phyloP scores from a whole-genome alignment of 108 stramenopile genomes.

The Seminavis robusta region DNA sequence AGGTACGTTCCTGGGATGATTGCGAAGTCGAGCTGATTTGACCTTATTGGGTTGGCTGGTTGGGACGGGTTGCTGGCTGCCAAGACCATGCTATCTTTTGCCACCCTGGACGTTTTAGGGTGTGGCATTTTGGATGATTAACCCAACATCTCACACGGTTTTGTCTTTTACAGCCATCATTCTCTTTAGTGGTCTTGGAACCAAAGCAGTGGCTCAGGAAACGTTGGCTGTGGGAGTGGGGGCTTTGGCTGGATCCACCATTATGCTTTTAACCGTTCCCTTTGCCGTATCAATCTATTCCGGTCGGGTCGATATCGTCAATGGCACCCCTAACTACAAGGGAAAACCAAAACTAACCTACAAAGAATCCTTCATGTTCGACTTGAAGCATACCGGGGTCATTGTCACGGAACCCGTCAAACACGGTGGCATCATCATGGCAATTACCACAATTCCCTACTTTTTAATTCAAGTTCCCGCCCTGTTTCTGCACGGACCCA shows the following conservation, averaged over 20 bases:
- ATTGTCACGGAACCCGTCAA: slow-evolving; percentile 43
- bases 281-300: slow-evolving; percentile 79
- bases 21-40: not conserved
- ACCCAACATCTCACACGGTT: not conserved
- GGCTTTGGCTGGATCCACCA: slow-evolving; percentile 94
- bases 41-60: not conserved
- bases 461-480: slow-evolving; percentile 89
- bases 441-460: slow-evolving; percentile 82
- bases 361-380: slow-evolving; percentile 1
- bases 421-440: slow-evolving; percentile 78
- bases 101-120: not conserved
- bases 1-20: slow-evolving; percentile 6
- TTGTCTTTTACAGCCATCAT: slow-evolving; percentile 70
- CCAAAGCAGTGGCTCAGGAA: slow-evolving; percentile 73
- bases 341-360: slow-evolving; percentile 51
- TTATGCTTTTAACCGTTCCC: slow-evolving; percentile 96
- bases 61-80: not conserved
- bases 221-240: slow-evolving; percentile 93
- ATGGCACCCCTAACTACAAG: slow-evolving; percentile 44
- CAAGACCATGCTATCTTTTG: not conserved
- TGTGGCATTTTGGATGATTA: not conserved
- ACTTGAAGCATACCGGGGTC: slow-evolving; percentile 58
- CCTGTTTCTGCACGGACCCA: slow-evolving; percentile 51
- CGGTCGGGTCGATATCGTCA: slow-evolving; percentile 87
- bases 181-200: slow-evolving; percentile 92